Percentiles rank a stretch among this genome's conserved stretches.
phyloP scores from a whole-genome alignment of 257 asterid species.

The Cordia subcordata region DNA sequence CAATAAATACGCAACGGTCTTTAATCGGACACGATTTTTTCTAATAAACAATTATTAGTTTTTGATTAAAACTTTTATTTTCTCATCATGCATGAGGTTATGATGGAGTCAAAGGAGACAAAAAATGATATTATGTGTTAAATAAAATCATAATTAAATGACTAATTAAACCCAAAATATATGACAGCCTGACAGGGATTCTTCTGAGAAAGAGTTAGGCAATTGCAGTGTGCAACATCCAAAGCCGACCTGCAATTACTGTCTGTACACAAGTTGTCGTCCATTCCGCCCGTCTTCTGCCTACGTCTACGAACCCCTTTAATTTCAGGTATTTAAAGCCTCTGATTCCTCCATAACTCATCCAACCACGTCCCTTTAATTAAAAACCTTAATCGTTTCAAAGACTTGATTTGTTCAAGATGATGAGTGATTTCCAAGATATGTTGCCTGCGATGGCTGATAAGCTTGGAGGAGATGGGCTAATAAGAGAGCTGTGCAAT shows the following conservation, averaged over 20 bases:
- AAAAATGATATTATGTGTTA: no score
- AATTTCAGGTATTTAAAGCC: slow-evolving; percentile 15
- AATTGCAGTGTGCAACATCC: slow-evolving; percentile 30
- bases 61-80: no score
- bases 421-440: slow-evolving; percentile 44
- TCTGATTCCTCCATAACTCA: slow-evolving; percentile 3
- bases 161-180: slow-evolving; percentile 4
- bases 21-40: no score
- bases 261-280: slow-evolving; percentile 47
- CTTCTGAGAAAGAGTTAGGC: slow-evolving; percentile 49
- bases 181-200: slow-evolving; percentile 19
- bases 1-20: no score
- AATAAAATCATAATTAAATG: not conserved
- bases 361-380: slow-evolving; percentile 3
- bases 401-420: no score
- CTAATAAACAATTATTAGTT: no score
- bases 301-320: slow-evolving; percentile 1
- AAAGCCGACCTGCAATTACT: slow-evolving; percentile 42
- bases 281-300: slow-evolving; percentile 4
- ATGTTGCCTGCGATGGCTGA: slow-evolving; percentile 71
- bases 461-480: slow-evolving; percentile 75
- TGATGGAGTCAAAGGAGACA: not conserved
- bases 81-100: no score
- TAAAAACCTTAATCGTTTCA: not conserved
- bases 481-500: slow-evolving; percentile 65